Evolutionary conservation across 345 rosid species (phyloP), one percentile per base, ranked within the genome.

Genomic region (Arabidopsis suecica): DNA sequence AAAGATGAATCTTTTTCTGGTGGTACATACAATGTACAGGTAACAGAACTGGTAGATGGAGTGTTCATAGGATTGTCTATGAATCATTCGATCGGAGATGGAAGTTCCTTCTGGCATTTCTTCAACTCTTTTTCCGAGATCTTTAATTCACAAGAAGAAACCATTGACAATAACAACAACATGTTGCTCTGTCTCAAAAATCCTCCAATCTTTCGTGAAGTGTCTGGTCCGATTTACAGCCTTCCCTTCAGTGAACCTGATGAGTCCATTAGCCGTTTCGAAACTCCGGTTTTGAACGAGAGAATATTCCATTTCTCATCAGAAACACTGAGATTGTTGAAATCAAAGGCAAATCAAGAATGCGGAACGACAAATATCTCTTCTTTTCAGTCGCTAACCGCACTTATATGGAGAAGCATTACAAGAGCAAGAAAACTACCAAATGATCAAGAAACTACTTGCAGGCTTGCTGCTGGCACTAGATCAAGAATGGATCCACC

Each of bases 81-180:
- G 72, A 90, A 87, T 68, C 96, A 91, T 41, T 36, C 61, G 3
- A 5, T 93, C 11, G 93, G 77, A 1, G 94, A 93, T 75, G 94
- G 97, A 11, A 41, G 80, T 12, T 86, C 94, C 18, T 91, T 72
- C 47, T 91, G 93, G 98, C 80, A 86, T 36, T 89, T 91, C 81
- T 82, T 93, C 64, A 89, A 79, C 62, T 71, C 86, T 0, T 88
- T 76, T 71, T 91, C 96, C 0, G 88, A 93, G 38, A 87, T 85
- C 53, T 89, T 87, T 68, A 90, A 47, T 65, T 71, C 85, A 3
- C 75, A 71, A 9, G 83, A 73, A 40, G 84, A 62, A 23, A 18
- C 49, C 6, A 16, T 12, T 1, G 4, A 3, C 5, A 10, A 33
- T 3, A 23, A 22, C 36, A 36, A 13, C 25, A 28, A 28, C 32